Conservation (phyloP, 805 yeast species). For the Blastobotrys mokoenaii region DNA sequence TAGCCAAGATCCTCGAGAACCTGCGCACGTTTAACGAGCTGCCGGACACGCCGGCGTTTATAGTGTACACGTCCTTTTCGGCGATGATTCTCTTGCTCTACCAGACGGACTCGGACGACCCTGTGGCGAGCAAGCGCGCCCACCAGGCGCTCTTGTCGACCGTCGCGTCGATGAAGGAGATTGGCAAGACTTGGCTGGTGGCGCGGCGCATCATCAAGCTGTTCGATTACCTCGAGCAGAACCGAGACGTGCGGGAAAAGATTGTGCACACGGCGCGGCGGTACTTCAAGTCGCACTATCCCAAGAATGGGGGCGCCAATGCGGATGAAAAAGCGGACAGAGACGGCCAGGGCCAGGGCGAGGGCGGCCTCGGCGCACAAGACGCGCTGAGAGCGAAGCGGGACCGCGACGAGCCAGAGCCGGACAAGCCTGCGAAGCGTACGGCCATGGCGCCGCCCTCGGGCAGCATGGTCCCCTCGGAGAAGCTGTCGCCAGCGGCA, state of each 20-base stretch:
- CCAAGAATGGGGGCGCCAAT: background rate
- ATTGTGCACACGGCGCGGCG: slow-evolving; percentile 12
- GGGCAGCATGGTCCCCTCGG: too few relatives aligned
- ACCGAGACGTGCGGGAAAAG: slow-evolving; percentile 17
- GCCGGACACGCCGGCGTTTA: slow-evolving; percentile 47
- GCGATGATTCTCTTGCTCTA: slow-evolving; percentile 67
- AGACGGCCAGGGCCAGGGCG: background rate
- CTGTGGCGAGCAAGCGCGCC: slow-evolving; percentile 32
- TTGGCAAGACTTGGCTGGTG: slow-evolving; percentile 47
- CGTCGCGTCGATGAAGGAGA: slow-evolving; percentile 29
- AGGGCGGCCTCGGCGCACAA: background rate
- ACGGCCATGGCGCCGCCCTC: slow-evolving; percentile 1
- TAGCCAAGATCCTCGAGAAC: slow-evolving; percentile 53
- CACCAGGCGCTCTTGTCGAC: slow-evolving; percentile 29
- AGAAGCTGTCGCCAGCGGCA: too few relatives aligned
- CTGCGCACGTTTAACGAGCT: slow-evolving; percentile 43
- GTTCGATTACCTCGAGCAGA: slow-evolving; percentile 34
- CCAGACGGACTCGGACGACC: slow-evolving; percentile 42
- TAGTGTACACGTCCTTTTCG: slow-evolving; percentile 49
- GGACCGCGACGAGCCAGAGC: background rate
- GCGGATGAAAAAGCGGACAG: background rate
- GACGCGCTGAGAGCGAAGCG: background rate
- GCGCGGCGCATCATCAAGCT: slow-evolving; percentile 43
- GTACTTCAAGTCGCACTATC: background rate
- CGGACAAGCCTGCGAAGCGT: background rate